phyloP scores from a whole-genome alignment of 495 filamentous ascomycete species.

The Schizothecium vesticola region DNA sequence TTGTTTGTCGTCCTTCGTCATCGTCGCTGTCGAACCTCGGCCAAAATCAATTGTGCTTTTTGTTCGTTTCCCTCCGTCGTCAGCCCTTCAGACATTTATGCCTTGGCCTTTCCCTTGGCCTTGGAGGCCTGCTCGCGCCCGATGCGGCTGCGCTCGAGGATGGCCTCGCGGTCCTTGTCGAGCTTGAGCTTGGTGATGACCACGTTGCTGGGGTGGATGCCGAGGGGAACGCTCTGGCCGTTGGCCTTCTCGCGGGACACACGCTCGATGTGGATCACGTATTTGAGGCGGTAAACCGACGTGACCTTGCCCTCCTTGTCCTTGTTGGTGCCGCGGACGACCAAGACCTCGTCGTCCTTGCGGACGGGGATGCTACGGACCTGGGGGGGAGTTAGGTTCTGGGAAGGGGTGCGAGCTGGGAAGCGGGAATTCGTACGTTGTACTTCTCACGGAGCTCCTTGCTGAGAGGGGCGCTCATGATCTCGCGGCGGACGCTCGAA shows the following conservation, averaged over 20 bases:
- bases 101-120: conserved; percentile 40
- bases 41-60: conserved; percentile 14
- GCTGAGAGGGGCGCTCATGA: conserved; percentile 90
- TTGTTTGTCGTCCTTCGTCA: background rate
- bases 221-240: conserved; percentile 83
- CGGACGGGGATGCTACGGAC: conserved; percentile 96
- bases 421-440: conserved; percentile 57
- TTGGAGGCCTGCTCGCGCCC: conserved; percentile 65
- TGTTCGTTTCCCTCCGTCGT: conserved; percentile 9
- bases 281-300: conserved; percentile 97
- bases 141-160: conserved; percentile 76
- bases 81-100: conserved; percentile 13
- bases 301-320: conserved; percentile 94
- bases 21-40: background rate
- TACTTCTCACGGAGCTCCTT: conserved; percentile 96
- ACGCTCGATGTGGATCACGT: conserved; percentile 86
- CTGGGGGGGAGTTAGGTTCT: conserved; percentile 35
- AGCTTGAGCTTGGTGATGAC: conserved; percentile 97
- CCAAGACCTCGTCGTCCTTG: conserved; percentile 92
- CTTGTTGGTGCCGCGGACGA: conserved; percentile 86
- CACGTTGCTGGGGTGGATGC: conserved; percentile 87
- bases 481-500: conserved; percentile 81
- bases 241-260: conserved; percentile 90
- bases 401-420: conserved; percentile 12
- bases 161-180: conserved; percentile 94